Percentiles rank a stretch among this genome's conserved stretches.
Conservation (phyloP, 2,329 filamentous ascomycete genomes). For the Passalora sequoiae region DNA sequence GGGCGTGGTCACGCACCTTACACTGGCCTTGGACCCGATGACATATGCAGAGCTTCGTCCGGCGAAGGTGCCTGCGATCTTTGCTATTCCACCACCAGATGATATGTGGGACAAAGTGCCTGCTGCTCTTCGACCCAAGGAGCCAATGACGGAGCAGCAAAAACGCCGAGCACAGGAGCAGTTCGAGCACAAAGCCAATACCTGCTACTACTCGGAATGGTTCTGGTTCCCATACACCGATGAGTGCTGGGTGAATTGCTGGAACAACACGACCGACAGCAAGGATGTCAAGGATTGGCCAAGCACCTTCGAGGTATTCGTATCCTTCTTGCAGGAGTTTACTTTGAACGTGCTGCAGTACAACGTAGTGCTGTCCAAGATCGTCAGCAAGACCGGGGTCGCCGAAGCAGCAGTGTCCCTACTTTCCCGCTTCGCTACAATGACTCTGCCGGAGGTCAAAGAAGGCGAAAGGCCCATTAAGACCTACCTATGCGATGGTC, state of each 20-base stretch:
- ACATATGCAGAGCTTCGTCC: conserved; percentile 45
- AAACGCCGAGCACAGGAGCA: conserved; percentile 33
- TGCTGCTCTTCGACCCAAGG: conserved; percentile 31
- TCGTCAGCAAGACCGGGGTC: conserved; percentile 33
- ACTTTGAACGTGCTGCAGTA: conserved; percentile 30
- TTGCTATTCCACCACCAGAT: conserved; percentile 42
- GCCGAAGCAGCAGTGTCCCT: conserved; percentile 25
- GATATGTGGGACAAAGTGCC: conserved; percentile 26
- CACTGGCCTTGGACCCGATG: conserved; percentile 46
- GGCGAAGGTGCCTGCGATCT: conserved; percentile 39
- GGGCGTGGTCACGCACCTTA: conserved; percentile 48
- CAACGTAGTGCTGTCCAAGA: conserved; percentile 13
- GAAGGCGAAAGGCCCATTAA: conserved; percentile 9
- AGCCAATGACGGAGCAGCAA: conserved; percentile 27
- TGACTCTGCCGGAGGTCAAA: conserved; percentile 29
- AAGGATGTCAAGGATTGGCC: conserved; percentile 38
- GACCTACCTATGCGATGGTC: conserved; percentile 8
- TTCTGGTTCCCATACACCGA: conserved; percentile 49
- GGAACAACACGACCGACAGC: conserved; percentile 37
- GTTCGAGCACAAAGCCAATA: conserved; percentile 38
- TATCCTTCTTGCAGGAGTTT: conserved; percentile 35
- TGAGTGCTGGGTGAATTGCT: conserved; percentile 46
- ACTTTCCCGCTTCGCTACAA: conserved; percentile 34
- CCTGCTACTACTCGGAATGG: conserved; percentile 47
- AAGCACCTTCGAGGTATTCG: conserved; percentile 23